Evolutionary conservation across 805 yeast species (phyloP).

Genomic region (Wickerhamiella azyma): DNA sequence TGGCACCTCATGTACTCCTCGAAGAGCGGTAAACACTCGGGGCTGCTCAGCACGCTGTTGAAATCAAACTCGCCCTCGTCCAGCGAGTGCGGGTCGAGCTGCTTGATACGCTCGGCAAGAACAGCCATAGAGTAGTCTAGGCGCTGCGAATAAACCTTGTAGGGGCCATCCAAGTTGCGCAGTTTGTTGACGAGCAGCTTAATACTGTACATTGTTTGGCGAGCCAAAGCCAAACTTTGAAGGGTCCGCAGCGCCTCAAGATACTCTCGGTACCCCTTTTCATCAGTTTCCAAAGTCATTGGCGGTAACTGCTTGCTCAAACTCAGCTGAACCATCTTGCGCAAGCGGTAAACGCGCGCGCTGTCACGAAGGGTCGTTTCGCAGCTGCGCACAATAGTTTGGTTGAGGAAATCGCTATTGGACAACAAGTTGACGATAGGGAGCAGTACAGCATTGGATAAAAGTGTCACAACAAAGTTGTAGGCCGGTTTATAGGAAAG

Average conservation of each 20-base stretch:
- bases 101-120: constrained; percentile 23
- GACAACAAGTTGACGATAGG: constrained; percentile 40
- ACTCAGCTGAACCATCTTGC: constrained; percentile 22
- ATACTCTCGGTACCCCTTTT: constrained; percentile 31
- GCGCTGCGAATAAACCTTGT: constrained; percentile 19
- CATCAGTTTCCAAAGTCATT: constrained; percentile 31
- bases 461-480: constrained; percentile 46
- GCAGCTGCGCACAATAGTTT: constrained; percentile 41
- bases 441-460: constrained; percentile 42
- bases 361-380: constrained; percentile 59
- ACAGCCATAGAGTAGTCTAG: constrained; percentile 23
- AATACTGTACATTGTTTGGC: constrained; percentile 35
- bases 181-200: constrained; percentile 32
- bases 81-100: constrained; percentile 16
- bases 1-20: constrained; percentile 42
- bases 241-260: constrained; percentile 26
- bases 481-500: constrained; percentile 34
- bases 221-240: constrained; percentile 31
- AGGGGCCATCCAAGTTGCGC: constrained; percentile 18
- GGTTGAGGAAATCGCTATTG: constrained; percentile 70
- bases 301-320: constrained; percentile 11
- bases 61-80: constrained; percentile 21
- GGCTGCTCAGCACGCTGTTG: constrained; percentile 35
- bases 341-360: constrained; percentile 54
- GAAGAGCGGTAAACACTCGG: constrained; percentile 36